A percentile compares a stretch with the other conserved stretches of the same genome.
Evolutionary conservation across 192 early-diverging fungal species (phyloP).

Genomic region (Linnemannia exigua): DNA sequence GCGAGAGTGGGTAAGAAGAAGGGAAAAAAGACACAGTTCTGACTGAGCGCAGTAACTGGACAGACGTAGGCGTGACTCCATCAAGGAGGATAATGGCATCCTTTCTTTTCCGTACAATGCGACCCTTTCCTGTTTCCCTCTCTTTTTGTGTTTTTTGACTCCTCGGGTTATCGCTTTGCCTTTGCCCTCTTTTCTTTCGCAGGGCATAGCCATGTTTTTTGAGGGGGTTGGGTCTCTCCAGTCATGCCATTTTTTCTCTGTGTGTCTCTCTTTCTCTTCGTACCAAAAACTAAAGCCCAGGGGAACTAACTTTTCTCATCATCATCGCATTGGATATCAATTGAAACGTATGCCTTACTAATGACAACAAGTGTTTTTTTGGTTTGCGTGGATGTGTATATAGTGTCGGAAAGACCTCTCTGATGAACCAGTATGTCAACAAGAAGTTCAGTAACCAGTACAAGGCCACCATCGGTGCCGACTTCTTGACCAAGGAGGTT

Average conservation of each 20-base stretch:
- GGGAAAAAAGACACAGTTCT: not conserved
- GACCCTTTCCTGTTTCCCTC: not conserved
- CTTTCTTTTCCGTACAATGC: not conserved
- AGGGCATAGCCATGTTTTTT: not conserved
- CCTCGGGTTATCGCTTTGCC: too few relatives aligned
- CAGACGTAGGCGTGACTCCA: not conserved
- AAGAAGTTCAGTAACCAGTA: constrained; percentile 97
- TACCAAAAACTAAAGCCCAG: not conserved
- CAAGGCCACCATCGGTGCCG: constrained; percentile 99
- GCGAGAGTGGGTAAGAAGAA: constrained; percentile 83
- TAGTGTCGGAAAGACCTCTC: constrained; percentile 96
- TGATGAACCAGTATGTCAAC: constrained; percentile 99
- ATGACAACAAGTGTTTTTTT: constrained; percentile 1
- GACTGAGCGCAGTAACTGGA: constrained; percentile 27
- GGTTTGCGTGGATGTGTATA: not conserved
- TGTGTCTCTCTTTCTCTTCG: not conserved
- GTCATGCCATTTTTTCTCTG: not conserved
- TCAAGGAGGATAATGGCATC: not conserved
- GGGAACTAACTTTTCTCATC: not conserved
- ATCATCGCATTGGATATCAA: not conserved
- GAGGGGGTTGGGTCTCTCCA: not conserved
- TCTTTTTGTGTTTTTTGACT: not conserved
- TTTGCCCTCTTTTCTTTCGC: not conserved
- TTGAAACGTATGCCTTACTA: not conserved
- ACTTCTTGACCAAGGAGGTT: constrained; percentile 99